Conservation (phyloP, 768 basidiomycete species). For the Hirschioporus abietinus region DNA sequence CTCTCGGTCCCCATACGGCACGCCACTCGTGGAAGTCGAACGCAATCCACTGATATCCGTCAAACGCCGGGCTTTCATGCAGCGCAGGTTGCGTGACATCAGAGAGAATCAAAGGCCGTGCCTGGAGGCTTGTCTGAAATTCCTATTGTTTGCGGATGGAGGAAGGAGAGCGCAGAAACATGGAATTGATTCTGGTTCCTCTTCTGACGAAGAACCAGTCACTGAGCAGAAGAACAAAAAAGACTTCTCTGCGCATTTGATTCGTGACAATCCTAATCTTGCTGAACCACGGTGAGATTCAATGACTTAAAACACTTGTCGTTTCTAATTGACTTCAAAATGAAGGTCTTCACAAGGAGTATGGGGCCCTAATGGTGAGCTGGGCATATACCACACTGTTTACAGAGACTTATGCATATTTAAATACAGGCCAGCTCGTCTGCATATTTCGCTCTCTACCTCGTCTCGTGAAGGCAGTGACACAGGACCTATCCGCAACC, state of each 20-base stretch:
- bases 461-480: conserved; percentile 57
- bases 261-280: conserved; percentile 69
- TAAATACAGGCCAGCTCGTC: conserved; percentile 65
- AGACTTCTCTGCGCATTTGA: conserved; percentile 47
- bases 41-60: conserved; percentile 75
- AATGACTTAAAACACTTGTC: neutral
- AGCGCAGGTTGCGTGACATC: conserved; percentile 68
- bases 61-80: conserved; percentile 70
- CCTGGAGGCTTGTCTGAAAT: conserved; percentile 77
- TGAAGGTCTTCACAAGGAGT: conserved; percentile 69
- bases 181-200: conserved; percentile 52
- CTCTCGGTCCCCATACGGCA: conserved; percentile 53
- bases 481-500: conserved; percentile 43
- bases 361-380: conserved; percentile 82
- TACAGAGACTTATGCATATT: conserved; percentile 7
- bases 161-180: conserved; percentile 28
- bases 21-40: conserved; percentile 77
- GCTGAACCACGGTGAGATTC: conserved; percentile 55
- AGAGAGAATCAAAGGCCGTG: conserved; percentile 75
- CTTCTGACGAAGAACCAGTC: conserved; percentile 58
- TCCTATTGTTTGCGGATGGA: conserved; percentile 60
- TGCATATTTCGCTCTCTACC: conserved; percentile 81
- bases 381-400: neutral
- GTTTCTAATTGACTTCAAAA: neutral
- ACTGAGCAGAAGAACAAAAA: conserved; percentile 32